Conservation (phyloP, 2,329 filamentous ascomycete genomes). For the Beauveria sp. region DNA sequence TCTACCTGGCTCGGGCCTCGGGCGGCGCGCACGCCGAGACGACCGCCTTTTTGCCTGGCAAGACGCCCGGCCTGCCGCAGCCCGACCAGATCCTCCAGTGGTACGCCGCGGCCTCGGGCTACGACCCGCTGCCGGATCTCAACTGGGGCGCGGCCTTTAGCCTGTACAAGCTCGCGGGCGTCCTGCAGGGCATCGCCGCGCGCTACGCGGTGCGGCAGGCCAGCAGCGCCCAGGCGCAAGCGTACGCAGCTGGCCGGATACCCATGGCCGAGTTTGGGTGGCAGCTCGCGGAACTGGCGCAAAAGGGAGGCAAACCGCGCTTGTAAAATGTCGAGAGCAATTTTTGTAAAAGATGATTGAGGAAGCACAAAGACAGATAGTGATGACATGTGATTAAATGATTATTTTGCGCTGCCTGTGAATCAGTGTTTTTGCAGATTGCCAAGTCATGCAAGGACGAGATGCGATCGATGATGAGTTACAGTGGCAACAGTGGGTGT, state of each 20-base stretch:
- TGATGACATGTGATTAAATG: background rate
- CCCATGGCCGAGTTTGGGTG: constrained; percentile 75
- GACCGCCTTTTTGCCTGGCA: constrained; percentile 52
- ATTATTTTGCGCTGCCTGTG: background rate
- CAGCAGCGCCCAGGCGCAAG: constrained; percentile 72
- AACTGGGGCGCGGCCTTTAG: constrained; percentile 56
- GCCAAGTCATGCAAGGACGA: background rate
- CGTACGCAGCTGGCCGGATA: constrained; percentile 61
- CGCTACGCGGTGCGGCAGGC: constrained; percentile 79
- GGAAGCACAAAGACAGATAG: background rate
- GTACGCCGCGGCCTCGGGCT: constrained; percentile 50
- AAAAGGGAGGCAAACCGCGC: constrained; percentile 19
- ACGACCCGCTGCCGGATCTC: constrained; percentile 57
- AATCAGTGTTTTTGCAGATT: background rate
- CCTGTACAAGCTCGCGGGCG: constrained; percentile 52
- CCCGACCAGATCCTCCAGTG: constrained; percentile 33
- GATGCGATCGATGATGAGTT: background rate
- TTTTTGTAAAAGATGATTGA: background rate
- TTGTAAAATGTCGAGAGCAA: constrained; percentile 16
- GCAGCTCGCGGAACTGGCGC: constrained; percentile 52
- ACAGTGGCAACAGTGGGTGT: no score
- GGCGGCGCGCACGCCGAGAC: constrained; percentile 19
- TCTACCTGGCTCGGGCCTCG: constrained; percentile 22
- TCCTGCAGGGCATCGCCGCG: constrained; percentile 85
- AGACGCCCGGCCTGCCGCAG: constrained; percentile 54